A percentile compares a stretch with the other conserved stretches of the same genome.
Evolutionary conservation across 2,329 filamentous ascomycete species (phyloP).

Genomic region (Daldinia sp.): DNA sequence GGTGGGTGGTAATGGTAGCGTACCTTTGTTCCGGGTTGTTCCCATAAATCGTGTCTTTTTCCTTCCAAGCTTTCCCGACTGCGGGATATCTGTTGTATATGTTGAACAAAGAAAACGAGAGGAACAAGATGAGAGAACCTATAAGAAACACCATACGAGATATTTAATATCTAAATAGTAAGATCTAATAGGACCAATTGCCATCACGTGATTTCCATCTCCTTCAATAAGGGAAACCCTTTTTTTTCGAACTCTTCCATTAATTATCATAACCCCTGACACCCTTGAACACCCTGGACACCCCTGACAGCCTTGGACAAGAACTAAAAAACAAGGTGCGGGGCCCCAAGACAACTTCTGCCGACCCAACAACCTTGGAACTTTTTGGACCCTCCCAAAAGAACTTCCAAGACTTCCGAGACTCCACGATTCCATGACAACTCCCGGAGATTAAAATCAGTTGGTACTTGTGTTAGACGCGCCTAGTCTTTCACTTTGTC

Average conservation of each 20-base stretch:
- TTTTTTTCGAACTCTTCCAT: neutral
- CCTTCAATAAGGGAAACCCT: slow-evolving; percentile 6
- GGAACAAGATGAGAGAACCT: neutral
- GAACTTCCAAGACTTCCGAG: slow-evolving; percentile 27
- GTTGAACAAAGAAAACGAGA: neutral
- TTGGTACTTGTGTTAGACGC: slow-evolving; percentile 24
- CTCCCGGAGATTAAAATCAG: slow-evolving; percentile 33
- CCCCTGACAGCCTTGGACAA: slow-evolving; percentile 20
- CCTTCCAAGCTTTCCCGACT: slow-evolving; percentile 29
- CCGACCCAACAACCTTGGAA: slow-evolving; percentile 34
- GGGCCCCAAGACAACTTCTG: slow-evolving; percentile 39
- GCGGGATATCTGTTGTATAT: slow-evolving; percentile 23
- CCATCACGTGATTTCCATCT: slow-evolving; percentile 30
- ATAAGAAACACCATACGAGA: neutral
- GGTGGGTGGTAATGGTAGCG: slow-evolving; percentile 15
- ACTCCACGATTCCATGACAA: slow-evolving; percentile 22
- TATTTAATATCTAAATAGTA: neutral
- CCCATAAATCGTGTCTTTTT: slow-evolving; percentile 26
- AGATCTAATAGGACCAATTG: slow-evolving; percentile 13
- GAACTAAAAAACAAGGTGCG: slow-evolving; percentile 30
- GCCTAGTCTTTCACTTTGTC: slow-evolving; percentile 22
- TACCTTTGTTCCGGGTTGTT: slow-evolving; percentile 34
- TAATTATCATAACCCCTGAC: neutral
- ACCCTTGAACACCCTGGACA: neutral
- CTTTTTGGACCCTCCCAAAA: slow-evolving; percentile 11